Conservation (phyloP, 768 basidiomycete species). For the Chiua virens region DNA sequence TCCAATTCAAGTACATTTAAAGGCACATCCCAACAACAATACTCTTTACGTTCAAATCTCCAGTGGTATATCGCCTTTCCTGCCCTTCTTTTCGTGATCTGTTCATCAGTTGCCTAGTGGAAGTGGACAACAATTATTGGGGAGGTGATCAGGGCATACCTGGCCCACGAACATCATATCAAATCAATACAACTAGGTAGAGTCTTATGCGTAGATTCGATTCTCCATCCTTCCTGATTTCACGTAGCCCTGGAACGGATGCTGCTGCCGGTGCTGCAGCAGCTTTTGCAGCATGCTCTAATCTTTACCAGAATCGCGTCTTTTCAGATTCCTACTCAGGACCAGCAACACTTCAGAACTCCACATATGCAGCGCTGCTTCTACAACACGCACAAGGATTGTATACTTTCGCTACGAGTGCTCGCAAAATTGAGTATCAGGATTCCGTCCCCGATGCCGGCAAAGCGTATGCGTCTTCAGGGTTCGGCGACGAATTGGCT, state of each 20-base stretch:
- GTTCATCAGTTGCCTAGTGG: conserved; percentile 36
- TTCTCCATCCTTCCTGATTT: background rate
- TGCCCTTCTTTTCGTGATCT: background rate
- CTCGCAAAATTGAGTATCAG: conserved; percentile 64
- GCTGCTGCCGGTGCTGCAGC: conserved; percentile 82
- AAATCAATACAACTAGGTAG: conserved; percentile 67
- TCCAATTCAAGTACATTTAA: conserved; percentile 1
- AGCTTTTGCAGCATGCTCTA: conserved; percentile 85
- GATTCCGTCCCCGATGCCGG: conserved; percentile 64
- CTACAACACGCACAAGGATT: conserved; percentile 73
- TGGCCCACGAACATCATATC: conserved; percentile 68
- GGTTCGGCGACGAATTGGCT: conserved; percentile 70
- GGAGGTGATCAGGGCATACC: conserved; percentile 84
- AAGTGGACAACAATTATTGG: conserved; percentile 81
- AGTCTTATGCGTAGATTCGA: background rate
- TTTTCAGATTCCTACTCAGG: conserved; percentile 55
- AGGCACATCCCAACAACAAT: conserved; percentile 78
- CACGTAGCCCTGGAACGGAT: conserved; percentile 76
- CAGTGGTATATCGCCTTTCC: conserved; percentile 41
- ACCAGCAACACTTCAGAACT: conserved; percentile 68
- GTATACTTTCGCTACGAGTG: conserved; percentile 74
- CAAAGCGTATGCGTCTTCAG: conserved; percentile 68
- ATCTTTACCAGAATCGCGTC: conserved; percentile 65
- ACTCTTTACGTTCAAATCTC: conserved; percentile 80
- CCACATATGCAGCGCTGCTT: conserved; percentile 68